Base-by-base conservation (phyloP, 306 rosid species). In the Ceratonia siliqua region DNA sequence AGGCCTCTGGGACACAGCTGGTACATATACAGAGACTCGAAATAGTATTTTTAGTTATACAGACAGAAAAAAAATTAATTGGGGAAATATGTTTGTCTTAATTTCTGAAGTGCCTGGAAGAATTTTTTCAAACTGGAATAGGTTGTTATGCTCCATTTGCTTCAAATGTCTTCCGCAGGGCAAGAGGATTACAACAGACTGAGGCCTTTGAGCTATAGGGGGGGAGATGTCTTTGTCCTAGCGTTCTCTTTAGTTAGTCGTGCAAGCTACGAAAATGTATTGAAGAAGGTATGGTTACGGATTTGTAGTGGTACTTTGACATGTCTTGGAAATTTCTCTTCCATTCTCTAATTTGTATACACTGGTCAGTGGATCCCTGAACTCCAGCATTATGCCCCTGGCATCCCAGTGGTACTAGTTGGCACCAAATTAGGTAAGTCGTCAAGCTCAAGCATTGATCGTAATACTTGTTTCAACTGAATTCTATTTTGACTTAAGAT, bases 141-240 rank as follows among this genome's bases (percentile, higher is more conserved):
- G 76, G 25, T 64, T 83, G 76, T 59, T 71, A n/a, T 57, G 35
- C 53, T 30, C 32, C 33, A 65, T 79, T 18, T 71, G 68, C 52
- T 65, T 87, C 54, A 17, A 56, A 68, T 83, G 42, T 41, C 5
- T 75, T 81, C 62, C 68, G 75, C 62, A 91, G 97, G 98, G 68
- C 97, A 93, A 86, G 97, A 93, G 79, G 98, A 93, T 83, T 93
- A 89, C 86, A 93, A 93, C 70, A 81, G 97, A 61, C 68, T 93
- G 62, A 93, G 98, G 88, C 98, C 98, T 52, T 84, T 93, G 84
- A 93, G 98, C 86, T 91, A 93, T 87, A 85, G 97, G 68, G 97
- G 97, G n/a, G 98, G 88, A 49, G 98, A 93, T 88, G 98, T 93
- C 41, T 93, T 93, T 83, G 92, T 93, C 73, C 74, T 93, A 67